Base-by-base conservation (phyloP, 1,139 yeast species). In the Suhomyces bokatorum region DNA sequence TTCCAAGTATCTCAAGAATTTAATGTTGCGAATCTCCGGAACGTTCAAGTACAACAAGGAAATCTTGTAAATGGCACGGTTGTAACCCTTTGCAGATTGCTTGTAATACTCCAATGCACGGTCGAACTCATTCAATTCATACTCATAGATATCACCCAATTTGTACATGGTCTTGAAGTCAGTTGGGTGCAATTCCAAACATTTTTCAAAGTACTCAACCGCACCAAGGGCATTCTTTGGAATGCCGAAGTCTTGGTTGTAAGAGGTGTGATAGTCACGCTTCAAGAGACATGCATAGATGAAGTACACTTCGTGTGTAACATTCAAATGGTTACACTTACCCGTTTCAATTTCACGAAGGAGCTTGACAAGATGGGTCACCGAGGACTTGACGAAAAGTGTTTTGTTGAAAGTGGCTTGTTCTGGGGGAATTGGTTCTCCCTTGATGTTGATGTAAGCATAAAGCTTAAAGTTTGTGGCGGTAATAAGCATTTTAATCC, bases 401-500 rank as follows among this genome's bases (percentile, higher is more conserved):
- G 63, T 59, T 53, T 69, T 70, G 56, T 71, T 73, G 32, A 57
- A 52, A 13, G 57, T 55, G 10, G 61, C 62, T 43, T 66, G 67
- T 29, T 67, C 74, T 3, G 64, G 59, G 4, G 56, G 47, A n/a
- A 70, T 59, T 13, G 63, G 62, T 46, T 73, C 77, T 17, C 80
- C 80, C 57, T 70, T 72, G 45, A 75, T 72, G 53, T 71, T 74
- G 45, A 75, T 68, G 49, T 67, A 73, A 8, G 71, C 62, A 51
- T 70, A 74, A 28, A 75, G 61, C 51, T 68, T 66, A 53, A 58
- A 66, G 53, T 72, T 73, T 31, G 73, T 67, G 11, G 78, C 76
- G 27, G 57, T 55, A 32, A 75, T 65, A 52, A 75, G 63, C 76
- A 70, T 70, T 50, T 71, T 70, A 30, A 70, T 66, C 80, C 80